Percentiles rank a stretch among this genome's conserved stretches.
phyloP scores from a whole-genome alignment of 2,329 filamentous ascomycete genomes.

The Metarhizium rileyi region DNA sequence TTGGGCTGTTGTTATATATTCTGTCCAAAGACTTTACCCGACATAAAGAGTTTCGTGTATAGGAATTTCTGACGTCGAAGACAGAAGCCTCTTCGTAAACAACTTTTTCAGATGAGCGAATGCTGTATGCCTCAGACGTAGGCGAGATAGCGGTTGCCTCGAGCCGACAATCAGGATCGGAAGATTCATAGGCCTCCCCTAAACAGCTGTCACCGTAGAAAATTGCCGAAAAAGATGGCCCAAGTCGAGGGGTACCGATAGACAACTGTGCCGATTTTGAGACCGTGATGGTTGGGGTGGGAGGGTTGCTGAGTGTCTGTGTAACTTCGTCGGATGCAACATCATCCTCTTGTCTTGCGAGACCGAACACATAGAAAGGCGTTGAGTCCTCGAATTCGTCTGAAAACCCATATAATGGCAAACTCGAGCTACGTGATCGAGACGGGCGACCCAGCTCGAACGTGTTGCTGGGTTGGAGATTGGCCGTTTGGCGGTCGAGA shows the following conservation, averaged over 20 bases:
- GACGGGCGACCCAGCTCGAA: slow-evolving; percentile 33
- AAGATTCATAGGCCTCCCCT: slow-evolving; percentile 22
- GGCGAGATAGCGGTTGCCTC: slow-evolving; percentile 20
- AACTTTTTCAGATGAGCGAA: slow-evolving; percentile 25
- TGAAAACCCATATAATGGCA: slow-evolving; percentile 36
- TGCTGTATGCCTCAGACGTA: slow-evolving; percentile 23
- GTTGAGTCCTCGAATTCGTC: slow-evolving; percentile 34
- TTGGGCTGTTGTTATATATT: slow-evolving; percentile 19
- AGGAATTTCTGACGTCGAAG: slow-evolving; percentile 24
- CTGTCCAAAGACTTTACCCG: slow-evolving; percentile 30
- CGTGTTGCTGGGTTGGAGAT: slow-evolving; percentile 38
- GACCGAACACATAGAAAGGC: slow-evolving; percentile 40
- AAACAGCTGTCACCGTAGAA: slow-evolving; percentile 22
- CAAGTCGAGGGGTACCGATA: slow-evolving; percentile 3
- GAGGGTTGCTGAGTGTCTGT: slow-evolving; percentile 11
- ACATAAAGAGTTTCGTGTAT: slow-evolving; percentile 15
- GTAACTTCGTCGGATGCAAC: slow-evolving; percentile 9
- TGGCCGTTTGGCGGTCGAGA: slow-evolving; percentile 45
- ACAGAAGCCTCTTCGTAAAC: slow-evolving; percentile 31
- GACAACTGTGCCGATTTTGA: slow-evolving; percentile 18
- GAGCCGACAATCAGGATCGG: slow-evolving; percentile 9
- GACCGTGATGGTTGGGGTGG: slow-evolving; percentile 18
- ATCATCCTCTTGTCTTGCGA: slow-evolving; percentile 16
- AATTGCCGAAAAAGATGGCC: slow-evolving; percentile 11
- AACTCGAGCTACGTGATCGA: slow-evolving; percentile 38